These are phyloP conservation scores for Fagopyrum esculentum DNA, from an alignment of 148 eudicot species.

Conservation along the genomic window DNA sequence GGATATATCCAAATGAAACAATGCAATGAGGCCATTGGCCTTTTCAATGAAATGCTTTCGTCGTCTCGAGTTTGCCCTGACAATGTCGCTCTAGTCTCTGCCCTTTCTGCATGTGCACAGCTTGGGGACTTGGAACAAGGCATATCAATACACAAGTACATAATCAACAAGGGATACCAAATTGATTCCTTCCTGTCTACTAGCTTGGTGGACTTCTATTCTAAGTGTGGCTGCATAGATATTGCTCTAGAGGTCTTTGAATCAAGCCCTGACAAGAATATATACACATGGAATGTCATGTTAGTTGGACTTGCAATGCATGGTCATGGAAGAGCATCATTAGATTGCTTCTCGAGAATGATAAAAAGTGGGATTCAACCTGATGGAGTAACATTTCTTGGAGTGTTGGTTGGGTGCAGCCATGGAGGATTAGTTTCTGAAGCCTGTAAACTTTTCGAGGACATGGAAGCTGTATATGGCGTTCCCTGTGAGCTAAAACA, in stretches of 20 bases:
- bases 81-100: conserved; percentile 60
- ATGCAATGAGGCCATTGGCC: conserved; percentile 46
- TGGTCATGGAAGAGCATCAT: conserved; percentile 43
- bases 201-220: conserved; percentile 65
- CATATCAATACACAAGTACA: conserved; percentile 33
- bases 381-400: conserved; percentile 73
- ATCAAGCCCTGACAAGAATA: conserved; percentile 32
- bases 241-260: conserved; percentile 47
- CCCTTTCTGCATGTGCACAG: conserved; percentile 72
- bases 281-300: conserved; percentile 81
- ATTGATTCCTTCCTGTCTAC: conserved; percentile 44
- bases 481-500: conserved; percentile 70
- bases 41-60: conserved; percentile 44
- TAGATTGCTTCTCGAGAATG: conserved; percentile 62
- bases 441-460: conserved; percentile 43
- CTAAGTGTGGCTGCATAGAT: conserved; percentile 65
- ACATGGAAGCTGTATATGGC: conserved; percentile 48
- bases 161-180: conserved; percentile 25
- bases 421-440: conserved; percentile 63
- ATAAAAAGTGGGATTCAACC: conserved; percentile 38
- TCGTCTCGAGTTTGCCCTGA: conserved; percentile 32
- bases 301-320: conserved; percentile 70
- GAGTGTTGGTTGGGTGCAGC: conserved; percentile 68
- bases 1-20: conserved; percentile 55
- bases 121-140: conserved; percentile 67